phyloP scores from a whole-genome alignment of 805 yeast genomes.

The Ogataea pini region DNA sequence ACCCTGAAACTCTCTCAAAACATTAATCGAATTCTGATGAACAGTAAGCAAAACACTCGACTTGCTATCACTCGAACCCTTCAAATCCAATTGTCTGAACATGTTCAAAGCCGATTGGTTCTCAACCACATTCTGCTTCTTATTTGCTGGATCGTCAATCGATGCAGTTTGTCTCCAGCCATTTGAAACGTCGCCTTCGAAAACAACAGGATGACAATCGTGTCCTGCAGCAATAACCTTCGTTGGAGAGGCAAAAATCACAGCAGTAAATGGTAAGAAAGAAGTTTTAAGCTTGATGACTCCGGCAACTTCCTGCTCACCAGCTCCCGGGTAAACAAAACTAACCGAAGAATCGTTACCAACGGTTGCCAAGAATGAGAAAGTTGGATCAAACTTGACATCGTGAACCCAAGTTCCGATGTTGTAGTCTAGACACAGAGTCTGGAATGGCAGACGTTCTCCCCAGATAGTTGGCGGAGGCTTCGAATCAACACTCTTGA shows the following conservation, averaged over 20 bases:
- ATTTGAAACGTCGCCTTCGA: constrained; percentile 62
- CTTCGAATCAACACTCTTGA: constrained; percentile 84
- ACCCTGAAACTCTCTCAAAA: constrained; percentile 54
- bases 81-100: constrained; percentile 94
- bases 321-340: constrained; percentile 69
- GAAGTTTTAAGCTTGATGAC: constrained; percentile 61
- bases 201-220: constrained; percentile 87
- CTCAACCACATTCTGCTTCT: constrained; percentile 52
- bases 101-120: constrained; percentile 84
- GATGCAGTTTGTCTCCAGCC: constrained; percentile 63
- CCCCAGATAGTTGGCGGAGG: constrained; percentile 91
- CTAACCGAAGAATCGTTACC: constrained; percentile 86
- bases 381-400: constrained; percentile 79
- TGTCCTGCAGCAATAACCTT: constrained; percentile 87
- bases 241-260: constrained; percentile 66
- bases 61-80: constrained; percentile 65
- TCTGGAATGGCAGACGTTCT: constrained; percentile 89
- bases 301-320: constrained; percentile 55
- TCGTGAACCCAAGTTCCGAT: constrained; percentile 90
- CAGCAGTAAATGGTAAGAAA: constrained; percentile 76
- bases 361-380: constrained; percentile 75
- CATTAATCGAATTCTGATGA: constrained; percentile 88
- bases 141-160: constrained; percentile 57
- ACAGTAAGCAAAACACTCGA: constrained; percentile 63
- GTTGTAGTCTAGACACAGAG: constrained; percentile 78